Percentiles rank a stretch among this genome's conserved stretches.
phyloP scores from a whole-genome alignment of 768 basidiomycete species.

The Flagelloscypha sp. region DNA sequence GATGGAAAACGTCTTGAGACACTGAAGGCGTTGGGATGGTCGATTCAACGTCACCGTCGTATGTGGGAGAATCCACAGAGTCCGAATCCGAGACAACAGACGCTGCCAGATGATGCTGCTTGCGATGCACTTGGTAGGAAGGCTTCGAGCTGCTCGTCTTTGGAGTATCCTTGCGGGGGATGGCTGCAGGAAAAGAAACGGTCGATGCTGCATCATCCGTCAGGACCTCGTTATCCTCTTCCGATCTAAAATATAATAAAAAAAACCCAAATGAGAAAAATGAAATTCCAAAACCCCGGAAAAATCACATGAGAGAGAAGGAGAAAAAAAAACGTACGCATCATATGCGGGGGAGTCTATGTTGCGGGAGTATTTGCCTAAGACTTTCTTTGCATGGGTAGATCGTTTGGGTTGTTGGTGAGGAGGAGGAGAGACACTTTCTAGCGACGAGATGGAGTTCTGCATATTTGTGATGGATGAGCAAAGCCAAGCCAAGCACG shows the following conservation, averaged over 20 bases:
- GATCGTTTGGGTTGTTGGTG: too few relatives aligned
- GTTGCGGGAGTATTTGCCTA: conserved; percentile 56
- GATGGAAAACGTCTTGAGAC: conserved; percentile 31
- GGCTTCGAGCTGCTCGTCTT: conserved; percentile 17
- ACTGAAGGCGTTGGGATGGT: conserved; percentile 32
- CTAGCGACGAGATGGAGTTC: too few relatives aligned
- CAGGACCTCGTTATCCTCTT: conserved; percentile 83
- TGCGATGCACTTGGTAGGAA: conserved; percentile 13
- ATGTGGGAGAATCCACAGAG: conserved; percentile 78
- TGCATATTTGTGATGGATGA: too few relatives aligned
- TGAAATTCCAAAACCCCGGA: too few relatives aligned
- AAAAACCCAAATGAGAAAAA: conserved; percentile 10
- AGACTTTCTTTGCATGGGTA: conserved; percentile 66
- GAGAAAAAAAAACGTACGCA: conserved; percentile 38
- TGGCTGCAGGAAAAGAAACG: conserved; percentile 34
- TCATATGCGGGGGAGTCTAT: conserved; percentile 73
- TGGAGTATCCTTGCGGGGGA: conserved; percentile 21
- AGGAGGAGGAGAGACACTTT: too few relatives aligned
- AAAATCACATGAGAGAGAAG: too few relatives aligned
- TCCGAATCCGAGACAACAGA: conserved; percentile 59
- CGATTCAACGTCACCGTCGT: conserved; percentile 85
- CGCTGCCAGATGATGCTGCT: conserved; percentile 47
- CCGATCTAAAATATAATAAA: conserved; percentile 42
- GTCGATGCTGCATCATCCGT: conserved; percentile 65
- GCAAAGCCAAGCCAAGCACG: too few relatives aligned